Conservation (phyloP, 768 basidiomycete species). For the Suillus weaverae region DNA sequence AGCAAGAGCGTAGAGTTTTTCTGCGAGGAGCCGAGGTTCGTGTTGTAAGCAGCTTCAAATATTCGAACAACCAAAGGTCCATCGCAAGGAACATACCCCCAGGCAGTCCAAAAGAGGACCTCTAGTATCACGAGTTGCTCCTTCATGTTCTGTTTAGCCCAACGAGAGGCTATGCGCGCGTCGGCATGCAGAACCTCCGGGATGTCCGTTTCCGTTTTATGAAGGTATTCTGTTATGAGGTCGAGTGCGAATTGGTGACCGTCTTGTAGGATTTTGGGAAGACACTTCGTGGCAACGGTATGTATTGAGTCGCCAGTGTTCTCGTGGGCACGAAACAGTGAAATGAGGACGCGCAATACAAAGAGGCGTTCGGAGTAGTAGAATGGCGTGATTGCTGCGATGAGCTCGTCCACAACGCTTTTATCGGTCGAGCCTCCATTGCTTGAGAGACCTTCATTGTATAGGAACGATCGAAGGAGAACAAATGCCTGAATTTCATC, state of each 20-base stretch:
- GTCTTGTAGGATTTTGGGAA: constrained; percentile 65
- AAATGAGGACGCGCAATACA: constrained; percentile 65
- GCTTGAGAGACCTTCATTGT: constrained; percentile 70
- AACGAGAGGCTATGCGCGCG: constrained; percentile 58
- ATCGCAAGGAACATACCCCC: constrained; percentile 54
- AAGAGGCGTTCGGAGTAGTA: constrained; percentile 80
- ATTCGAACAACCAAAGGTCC: constrained; percentile 62
- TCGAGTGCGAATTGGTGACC: constrained; percentile 59
- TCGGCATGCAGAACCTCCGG: constrained; percentile 54
- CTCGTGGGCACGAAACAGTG: constrained; percentile 72
- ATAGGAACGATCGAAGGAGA: constrained; percentile 74
- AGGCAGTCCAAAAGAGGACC: constrained; percentile 70
- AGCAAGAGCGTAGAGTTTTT: constrained; percentile 42
- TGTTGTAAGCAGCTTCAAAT: constrained; percentile 59
- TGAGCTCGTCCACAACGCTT: constrained; percentile 48
- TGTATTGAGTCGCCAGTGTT: constrained; percentile 56
- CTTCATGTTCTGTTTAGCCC: constrained; percentile 72
- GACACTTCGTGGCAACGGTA: constrained; percentile 49
- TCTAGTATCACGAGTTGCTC: constrained; percentile 84
- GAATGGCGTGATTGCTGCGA: constrained; percentile 76
- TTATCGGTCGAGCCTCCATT: constrained; percentile 45
- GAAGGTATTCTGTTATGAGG: constrained; percentile 19
- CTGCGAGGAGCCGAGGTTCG: constrained; percentile 47
- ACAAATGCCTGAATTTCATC: constrained; percentile 80
- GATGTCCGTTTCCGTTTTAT: constrained; percentile 50